phyloP scores from a whole-genome alignment of 495 filamentous ascomycete species.

The Hypoxylon fuscum region DNA sequence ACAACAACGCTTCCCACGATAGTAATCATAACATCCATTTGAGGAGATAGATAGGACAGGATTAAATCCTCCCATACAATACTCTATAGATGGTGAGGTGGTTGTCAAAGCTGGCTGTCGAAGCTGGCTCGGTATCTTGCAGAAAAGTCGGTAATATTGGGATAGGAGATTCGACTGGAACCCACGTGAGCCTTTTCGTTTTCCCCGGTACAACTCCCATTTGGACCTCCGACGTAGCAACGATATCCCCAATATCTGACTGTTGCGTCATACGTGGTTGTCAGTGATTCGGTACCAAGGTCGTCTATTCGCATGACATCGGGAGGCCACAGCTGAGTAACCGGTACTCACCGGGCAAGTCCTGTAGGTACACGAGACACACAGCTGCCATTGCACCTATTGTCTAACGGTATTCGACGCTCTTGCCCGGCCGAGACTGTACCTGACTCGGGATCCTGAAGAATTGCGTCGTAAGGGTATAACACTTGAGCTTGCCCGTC shows the following conservation, averaged over 20 bases:
- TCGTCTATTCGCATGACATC: slow-evolving; percentile 18
- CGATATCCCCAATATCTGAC: slow-evolving; percentile 19
- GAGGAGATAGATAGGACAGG: background rate
- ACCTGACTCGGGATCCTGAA: background rate
- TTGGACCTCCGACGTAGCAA: slow-evolving; percentile 30
- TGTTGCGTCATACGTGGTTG: slow-evolving; percentile 29
- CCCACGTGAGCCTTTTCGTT: background rate
- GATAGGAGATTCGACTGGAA: slow-evolving; percentile 2
- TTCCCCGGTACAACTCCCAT: slow-evolving; percentile 6
- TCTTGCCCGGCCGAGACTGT: background rate
- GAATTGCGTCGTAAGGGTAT: background rate
- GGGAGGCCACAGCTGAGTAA: slow-evolving; percentile 29
- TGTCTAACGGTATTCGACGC: background rate
- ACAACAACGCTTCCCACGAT: background rate
- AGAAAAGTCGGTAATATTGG: background rate
- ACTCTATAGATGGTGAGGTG: no score
- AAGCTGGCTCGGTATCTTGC: background rate
- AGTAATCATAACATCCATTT: background rate
- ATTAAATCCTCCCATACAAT: background rate
- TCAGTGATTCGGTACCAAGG: slow-evolving; percentile 33
- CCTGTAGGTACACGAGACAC: slow-evolving; percentile 1
- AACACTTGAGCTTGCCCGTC: no score
- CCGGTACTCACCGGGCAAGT: slow-evolving; percentile 4
- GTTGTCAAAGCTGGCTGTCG: background rate
- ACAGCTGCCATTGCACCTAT: slow-evolving; percentile 1